phyloP scores from a whole-genome alignment of 306 rosid species.

The Carpinus viminea region DNA sequence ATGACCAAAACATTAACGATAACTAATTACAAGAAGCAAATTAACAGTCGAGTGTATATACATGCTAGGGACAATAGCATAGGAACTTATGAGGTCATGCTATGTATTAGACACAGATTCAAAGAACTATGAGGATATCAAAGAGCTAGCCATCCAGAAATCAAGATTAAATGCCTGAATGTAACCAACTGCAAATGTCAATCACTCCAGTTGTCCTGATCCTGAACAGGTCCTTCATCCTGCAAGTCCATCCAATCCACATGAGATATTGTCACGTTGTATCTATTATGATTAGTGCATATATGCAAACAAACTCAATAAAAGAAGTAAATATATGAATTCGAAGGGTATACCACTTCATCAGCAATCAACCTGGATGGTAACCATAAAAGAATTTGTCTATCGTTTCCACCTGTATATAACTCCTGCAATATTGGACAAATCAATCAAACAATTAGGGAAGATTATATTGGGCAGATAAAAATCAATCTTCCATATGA shows the following conservation, averaged over 20 bases:
- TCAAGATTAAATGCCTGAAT: not conserved
- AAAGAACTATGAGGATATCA: not conserved
- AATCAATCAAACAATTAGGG: slow-evolving; percentile 8
- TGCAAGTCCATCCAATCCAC: slow-evolving; percentile 45
- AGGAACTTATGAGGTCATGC: not conserved
- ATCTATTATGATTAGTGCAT: not conserved
- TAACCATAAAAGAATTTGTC: slow-evolving; percentile 89
- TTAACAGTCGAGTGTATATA: not conserved
- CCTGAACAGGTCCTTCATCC: slow-evolving; percentile 53
- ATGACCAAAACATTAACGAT: not conserved
- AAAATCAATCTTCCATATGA: not conserved
- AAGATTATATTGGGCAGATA: not conserved
- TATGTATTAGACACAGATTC: not conserved
- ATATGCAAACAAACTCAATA: slow-evolving; percentile 8
- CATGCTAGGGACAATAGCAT: slow-evolving; percentile 7
- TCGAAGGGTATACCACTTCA: slow-evolving; percentile 49
- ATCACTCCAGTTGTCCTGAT: slow-evolving; percentile 86
- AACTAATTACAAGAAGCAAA: not conserved
- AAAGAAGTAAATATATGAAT: slow-evolving; percentile 1
- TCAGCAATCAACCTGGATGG: slow-evolving; percentile 52
- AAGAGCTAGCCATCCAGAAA: not conserved
- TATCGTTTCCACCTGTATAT: slow-evolving; percentile 91
- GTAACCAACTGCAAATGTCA: slow-evolving; percentile 29
- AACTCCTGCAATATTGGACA: slow-evolving; percentile 57
- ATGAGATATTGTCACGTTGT: slow-evolving; percentile 27